Evolutionary conservation across 805 yeast species (phyloP).

Genomic region (Suhomyces prunicola): DNA sequence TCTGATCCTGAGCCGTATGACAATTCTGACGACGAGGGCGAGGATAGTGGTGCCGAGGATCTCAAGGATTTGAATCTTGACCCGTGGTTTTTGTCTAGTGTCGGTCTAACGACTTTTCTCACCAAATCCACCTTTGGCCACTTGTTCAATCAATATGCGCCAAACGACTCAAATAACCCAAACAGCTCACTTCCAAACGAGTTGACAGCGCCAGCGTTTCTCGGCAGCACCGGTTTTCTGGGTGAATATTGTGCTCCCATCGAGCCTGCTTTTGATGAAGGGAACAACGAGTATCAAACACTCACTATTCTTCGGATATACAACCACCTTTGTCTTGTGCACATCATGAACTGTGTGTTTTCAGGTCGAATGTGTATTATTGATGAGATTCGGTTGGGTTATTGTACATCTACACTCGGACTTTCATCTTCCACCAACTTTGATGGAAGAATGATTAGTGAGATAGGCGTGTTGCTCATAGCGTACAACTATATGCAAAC

Average conservation of each 20-base stretch:
- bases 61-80: constrained; percentile 51
- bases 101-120: constrained; percentile 62
- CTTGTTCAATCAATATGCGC: constrained; percentile 17
- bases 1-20: constrained; percentile 2
- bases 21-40: constrained; percentile 4
- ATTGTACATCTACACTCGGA: constrained; percentile 56
- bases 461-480: constrained; percentile 57
- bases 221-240: not conserved
- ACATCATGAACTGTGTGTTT: constrained; percentile 61
- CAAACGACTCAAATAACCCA: too few species aligned
- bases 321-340: constrained; percentile 69
- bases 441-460: constrained; percentile 81
- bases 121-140: constrained; percentile 48
- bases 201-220: not conserved
- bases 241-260: not conserved
- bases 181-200: not conserved
- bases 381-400: constrained; percentile 56
- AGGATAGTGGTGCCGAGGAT: constrained; percentile 6
- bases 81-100: constrained; percentile 65
- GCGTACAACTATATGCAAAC: constrained; percentile 56
- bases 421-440: constrained; percentile 65
- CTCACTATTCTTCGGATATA: constrained; percentile 61
- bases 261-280: not conserved
- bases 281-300: constrained; percentile 40
- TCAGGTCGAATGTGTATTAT: constrained; percentile 64